Base-by-base conservation (phyloP, 2,329 filamentous ascomycete genomes). In the Graphilbum ipis-grandicollis region DNA sequence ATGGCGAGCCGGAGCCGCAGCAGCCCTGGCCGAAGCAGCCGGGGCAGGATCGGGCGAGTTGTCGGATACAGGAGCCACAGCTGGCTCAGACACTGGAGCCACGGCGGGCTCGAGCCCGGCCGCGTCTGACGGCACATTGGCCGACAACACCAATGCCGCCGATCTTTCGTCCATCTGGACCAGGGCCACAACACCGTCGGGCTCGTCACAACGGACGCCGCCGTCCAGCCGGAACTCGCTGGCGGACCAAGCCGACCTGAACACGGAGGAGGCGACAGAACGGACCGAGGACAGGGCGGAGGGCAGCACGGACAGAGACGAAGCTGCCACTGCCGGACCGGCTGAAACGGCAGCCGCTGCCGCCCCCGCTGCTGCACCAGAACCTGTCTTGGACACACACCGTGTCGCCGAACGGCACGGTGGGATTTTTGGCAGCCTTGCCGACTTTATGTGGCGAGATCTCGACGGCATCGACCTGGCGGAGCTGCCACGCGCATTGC, bases 401-500 rank as follows among this genome's bases (percentile, higher is more conserved):
- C n/a, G n/a, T n/a, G n/a, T n/a, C n/a, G n/a, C n/a, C 13, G 46
- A 51, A 28, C 36, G 32, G 3, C 52, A 54, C 2, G 54, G 49
- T 22, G 60, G 60, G 0, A 41, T 68, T 28, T 46, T 61, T 14
- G 57, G 52, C 9, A 54, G 54, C 13, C 45, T 76, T 12, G 63
- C 69, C 2, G 60, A 75, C 41, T 77, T 75, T 47, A 68, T 78
- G 60, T 77, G 70, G 69, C 66, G 65, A 9, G 65, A 66, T 28
- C 55, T 75, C 5, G 63, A 68, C 53, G 58, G 41, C 57, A 69
- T 39, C 40, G 56, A 73, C 19, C 67, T 63, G 8, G 60, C 66
- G 22, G 74, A 79, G 36, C 46, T 53, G 29, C 46, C 43, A 19
- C 52, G 50, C 1, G 59, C 57, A 32, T 57, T 58, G 13, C 56